Percentiles rank a stretch among this genome's conserved stretches.
These are phyloP conservation scores for Colletotrichum echinochloae DNA, from an alignment of 2,329 filamentous ascomycete species.

Conservation along the genomic window DNA sequence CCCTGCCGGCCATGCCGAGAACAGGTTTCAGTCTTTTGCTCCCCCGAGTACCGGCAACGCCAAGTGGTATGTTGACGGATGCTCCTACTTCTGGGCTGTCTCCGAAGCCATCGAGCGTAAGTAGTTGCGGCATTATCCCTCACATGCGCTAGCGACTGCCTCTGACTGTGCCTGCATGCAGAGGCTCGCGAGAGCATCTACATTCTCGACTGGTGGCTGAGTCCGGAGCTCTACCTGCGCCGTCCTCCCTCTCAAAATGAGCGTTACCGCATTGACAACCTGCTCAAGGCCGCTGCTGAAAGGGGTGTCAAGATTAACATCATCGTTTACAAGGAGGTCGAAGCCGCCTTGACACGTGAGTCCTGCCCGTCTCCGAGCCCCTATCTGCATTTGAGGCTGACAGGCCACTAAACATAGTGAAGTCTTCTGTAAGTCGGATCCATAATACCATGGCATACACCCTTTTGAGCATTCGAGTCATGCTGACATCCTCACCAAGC, in stretches of 20 bases:
- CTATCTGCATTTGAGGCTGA: slow-evolving; percentile 34
- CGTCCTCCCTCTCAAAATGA: slow-evolving; percentile 85
- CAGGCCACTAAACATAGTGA: slow-evolving; percentile 46
- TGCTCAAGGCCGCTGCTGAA: slow-evolving; percentile 85
- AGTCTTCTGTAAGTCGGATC: slow-evolving; percentile 56
- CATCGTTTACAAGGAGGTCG: slow-evolving; percentile 93
- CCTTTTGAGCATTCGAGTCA: slow-evolving; percentile 42
- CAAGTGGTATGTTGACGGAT: slow-evolving; percentile 91
- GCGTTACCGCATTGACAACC: slow-evolving; percentile 83
- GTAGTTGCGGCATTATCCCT: slow-evolving; percentile 19
- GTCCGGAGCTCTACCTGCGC: slow-evolving; percentile 87
- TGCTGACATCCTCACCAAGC: slow-evolving; percentile 52
- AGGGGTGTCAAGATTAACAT: slow-evolving; percentile 86
- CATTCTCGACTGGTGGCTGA: slow-evolving; percentile 93
- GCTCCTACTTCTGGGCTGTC: slow-evolving; percentile 87
- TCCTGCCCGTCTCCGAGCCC: slow-evolving; percentile 52
- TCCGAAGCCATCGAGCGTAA: slow-evolving; percentile 78
- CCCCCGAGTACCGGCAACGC: slow-evolving; percentile 77
- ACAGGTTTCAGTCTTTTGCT: slow-evolving; percentile 77
- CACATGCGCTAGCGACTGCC: not conserved
- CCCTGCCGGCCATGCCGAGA: slow-evolving; percentile 56
- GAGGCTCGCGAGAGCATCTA: slow-evolving; percentile 82
- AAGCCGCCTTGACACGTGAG: slow-evolving; percentile 82
- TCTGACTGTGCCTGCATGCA: slow-evolving; percentile 45
- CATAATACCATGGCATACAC: slow-evolving; percentile 63